Base-by-base conservation (phyloP, 129 eudicot species). In the Pulicaria dysenterica region DNA sequence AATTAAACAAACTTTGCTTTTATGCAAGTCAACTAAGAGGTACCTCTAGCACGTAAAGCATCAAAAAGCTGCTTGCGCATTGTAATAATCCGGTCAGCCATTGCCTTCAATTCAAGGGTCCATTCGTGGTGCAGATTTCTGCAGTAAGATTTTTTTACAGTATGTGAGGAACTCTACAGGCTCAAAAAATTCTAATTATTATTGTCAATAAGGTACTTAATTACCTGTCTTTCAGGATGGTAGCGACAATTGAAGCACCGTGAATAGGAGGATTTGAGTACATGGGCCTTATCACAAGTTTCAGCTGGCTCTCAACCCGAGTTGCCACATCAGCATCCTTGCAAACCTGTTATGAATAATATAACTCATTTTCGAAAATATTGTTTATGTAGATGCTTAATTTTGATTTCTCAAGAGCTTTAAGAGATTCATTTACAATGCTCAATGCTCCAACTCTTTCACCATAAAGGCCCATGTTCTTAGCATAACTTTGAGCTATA, bases 381-480 rank as follows among this genome's bases (percentile, higher is more conserved):
- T 8, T 12, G n/a, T 44, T 15, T 63, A 2, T 2, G 15, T 3
- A 24, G 31, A 24, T 24, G 31, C 31, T 24, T 24, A 24, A 24
- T 24, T 24, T 24, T 24, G 31, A 24, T 24, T 24, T 24, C 31
- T 24, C 1, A 24, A 24, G 1, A 24, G 31, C 31, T 24, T 16
- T 16, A 67, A 58, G 45, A 13, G 47, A 9, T 60, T 40, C 47
- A 85, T 95, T 87, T 80, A 93, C 96, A 74, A 89, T 84, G 91
- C 95, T 93, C 24, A 93, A 72, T 39, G 98, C 96, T 38, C 98
- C 96, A 81, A 93, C 98, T 62, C 98, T 90, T 74, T 93, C 98
- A 56, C 96, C 98, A 72, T 93, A 89, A 16, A 90, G 92, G 10
- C 98, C 96, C 92, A 93, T 67, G 61, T 93, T 93, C 76, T 92